These are phyloP conservation scores for Arabis alpina DNA, from an alignment of 345 rosid species.

Conservation along the genomic window DNA sequence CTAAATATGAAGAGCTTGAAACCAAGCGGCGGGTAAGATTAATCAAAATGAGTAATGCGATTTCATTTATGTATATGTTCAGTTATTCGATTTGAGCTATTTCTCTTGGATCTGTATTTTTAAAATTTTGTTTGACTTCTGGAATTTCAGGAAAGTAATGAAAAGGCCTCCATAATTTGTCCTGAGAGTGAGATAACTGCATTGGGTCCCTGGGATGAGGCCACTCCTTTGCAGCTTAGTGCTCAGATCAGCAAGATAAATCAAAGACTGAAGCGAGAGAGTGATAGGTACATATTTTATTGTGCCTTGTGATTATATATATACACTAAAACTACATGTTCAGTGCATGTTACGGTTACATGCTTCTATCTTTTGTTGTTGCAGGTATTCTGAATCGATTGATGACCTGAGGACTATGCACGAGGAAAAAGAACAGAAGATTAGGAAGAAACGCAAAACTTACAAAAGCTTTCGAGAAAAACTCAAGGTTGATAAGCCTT, in stretches of 20 bases:
- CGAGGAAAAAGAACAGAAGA: constrained; percentile 61
- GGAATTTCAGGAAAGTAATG: constrained; percentile 60
- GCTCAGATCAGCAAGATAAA: constrained; percentile 59
- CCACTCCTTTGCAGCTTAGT: constrained; percentile 73
- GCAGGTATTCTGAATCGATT: constrained; percentile 81
- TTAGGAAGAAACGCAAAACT: constrained; percentile 55
- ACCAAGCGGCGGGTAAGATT: constrained; percentile 55
- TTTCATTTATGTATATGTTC: not conserved
- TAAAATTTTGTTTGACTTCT: not conserved
- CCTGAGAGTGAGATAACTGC: constrained; percentile 79
- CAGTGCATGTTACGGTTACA: constrained; percentile 20
- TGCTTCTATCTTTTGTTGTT: constrained; percentile 21
- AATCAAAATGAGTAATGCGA: constrained; percentile 1
- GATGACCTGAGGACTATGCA: constrained; percentile 68
- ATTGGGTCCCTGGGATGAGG: constrained; percentile 69
- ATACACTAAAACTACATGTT: not conserved
- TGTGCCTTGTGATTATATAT: not conserved
- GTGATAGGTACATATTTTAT: constrained; percentile 54
- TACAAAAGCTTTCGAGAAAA: constrained; percentile 63
- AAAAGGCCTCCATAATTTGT: constrained; percentile 88
- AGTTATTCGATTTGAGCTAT: not conserved
- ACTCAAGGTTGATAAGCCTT: constrained; percentile 58
- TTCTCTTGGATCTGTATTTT: not conserved
- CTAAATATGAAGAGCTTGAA: constrained; percentile 57
- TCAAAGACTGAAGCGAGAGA: constrained; percentile 73